Conservation (phyloP, 164 flowering plant genomes). For the Magnolia changhungtana region DNA sequence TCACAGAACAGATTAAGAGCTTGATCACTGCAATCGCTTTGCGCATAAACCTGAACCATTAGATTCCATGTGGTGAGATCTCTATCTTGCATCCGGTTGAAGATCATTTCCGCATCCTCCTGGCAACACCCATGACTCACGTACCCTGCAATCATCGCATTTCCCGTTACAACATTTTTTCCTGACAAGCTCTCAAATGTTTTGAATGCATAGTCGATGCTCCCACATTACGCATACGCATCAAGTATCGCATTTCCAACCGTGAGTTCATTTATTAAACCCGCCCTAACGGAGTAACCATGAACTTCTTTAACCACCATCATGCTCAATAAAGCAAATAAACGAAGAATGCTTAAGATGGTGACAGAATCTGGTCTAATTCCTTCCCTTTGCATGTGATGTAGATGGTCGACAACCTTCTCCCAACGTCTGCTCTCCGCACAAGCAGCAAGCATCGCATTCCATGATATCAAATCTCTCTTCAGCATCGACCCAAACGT, state of each 20-base stretch:
- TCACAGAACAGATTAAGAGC: constrained; percentile 52
- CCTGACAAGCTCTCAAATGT: constrained; percentile 48
- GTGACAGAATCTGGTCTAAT: constrained; percentile 61
- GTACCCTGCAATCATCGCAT: constrained; percentile 58
- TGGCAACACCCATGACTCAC: constrained; percentile 30
- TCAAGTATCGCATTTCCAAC: constrained; percentile 65
- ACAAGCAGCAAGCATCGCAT: constrained; percentile 66
- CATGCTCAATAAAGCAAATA: constrained; percentile 25
- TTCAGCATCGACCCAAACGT: constrained; percentile 38
- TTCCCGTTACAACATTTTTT: constrained; percentile 48
- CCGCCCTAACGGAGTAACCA: constrained; percentile 43
- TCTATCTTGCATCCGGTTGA: constrained; percentile 38
- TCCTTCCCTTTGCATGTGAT: constrained; percentile 47
- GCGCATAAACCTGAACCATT: constrained; percentile 64
- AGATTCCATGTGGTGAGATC: constrained; percentile 78
- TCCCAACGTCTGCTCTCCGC: constrained; percentile 23
- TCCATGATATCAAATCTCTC: constrained; percentile 82
- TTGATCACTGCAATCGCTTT: constrained; percentile 39
- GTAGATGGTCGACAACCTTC: constrained; percentile 33
- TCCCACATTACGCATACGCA: constrained; percentile 73
- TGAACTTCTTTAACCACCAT: constrained; percentile 60
- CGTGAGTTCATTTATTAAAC: constrained; percentile 33
- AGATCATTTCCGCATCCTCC: constrained; percentile 42
- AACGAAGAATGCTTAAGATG: constrained; percentile 42
- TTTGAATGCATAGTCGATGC: constrained; percentile 47